Conservation (phyloP, 129 eudicot species). For the Arctium minus region DNA sequence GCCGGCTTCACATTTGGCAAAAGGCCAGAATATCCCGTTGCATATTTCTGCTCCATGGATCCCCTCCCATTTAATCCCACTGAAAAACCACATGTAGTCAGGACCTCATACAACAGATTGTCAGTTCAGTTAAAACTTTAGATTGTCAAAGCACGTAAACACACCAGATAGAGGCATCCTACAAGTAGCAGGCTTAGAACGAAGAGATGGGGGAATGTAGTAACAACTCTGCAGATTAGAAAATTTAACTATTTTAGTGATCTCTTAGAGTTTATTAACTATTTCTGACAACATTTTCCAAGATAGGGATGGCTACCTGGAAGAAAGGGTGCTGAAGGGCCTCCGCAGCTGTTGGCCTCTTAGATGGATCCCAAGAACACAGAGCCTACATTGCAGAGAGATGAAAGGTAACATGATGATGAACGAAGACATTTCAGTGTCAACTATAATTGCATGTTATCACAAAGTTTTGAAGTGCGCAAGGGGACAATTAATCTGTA, state of each 20-base stretch:
- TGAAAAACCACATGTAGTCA: slow-evolving; percentile 26
- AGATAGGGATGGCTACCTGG: slow-evolving; percentile 48
- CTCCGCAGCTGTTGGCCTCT: slow-evolving; percentile 85
- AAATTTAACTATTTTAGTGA: background rate
- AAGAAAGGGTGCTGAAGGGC: slow-evolving; percentile 96
- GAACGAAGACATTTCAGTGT: background rate
- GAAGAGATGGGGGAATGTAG: slow-evolving; percentile 86
- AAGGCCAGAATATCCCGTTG: slow-evolving; percentile 40
- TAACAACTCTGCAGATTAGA: slow-evolving; percentile 63
- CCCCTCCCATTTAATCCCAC: slow-evolving; percentile 40
- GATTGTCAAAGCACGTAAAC: background rate
- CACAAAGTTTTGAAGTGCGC: background rate
- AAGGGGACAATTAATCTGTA: background rate
- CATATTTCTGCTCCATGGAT: slow-evolving; percentile 46
- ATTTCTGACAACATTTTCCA: background rate
- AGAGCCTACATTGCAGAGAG: slow-evolving; percentile 51
- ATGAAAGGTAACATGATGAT: background rate
- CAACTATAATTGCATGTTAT: background rate
- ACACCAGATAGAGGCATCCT: slow-evolving; percentile 72
- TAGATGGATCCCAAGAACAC: slow-evolving; percentile 91
- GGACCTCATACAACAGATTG: background rate
- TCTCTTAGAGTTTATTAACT: background rate
- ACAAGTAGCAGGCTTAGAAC: slow-evolving; percentile 47
- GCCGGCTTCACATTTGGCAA: slow-evolving; percentile 46
- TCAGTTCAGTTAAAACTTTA: background rate